Conservation (phyloP, 2,329 filamentous ascomycete genomes). For the Stylonectria norvegica region DNA sequence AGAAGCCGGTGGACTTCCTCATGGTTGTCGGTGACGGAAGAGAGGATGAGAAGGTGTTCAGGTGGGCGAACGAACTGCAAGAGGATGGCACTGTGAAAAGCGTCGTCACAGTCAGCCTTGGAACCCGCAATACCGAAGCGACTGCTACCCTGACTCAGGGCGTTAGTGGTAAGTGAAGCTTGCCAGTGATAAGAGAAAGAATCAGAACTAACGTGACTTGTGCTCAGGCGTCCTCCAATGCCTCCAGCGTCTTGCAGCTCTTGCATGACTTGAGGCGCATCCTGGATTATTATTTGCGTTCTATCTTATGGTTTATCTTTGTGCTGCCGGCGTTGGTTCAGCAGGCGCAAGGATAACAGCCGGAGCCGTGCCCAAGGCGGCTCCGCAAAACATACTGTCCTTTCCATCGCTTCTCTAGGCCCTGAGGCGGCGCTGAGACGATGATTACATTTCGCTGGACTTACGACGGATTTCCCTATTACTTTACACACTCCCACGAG, state of each 20-base stretch:
- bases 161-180: constrained; percentile 69
- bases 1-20: constrained; percentile 70
- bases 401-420: neutral
- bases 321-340: constrained; percentile 25
- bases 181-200: neutral
- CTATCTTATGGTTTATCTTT: constrained; percentile 22
- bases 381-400: neutral
- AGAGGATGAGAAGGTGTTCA: constrained; percentile 91
- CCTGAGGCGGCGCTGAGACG: constrained; percentile 1
- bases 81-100: constrained; percentile 58
- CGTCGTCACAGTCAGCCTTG: constrained; percentile 82
- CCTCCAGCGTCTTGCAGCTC: constrained; percentile 40
- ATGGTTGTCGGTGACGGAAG: constrained; percentile 87
- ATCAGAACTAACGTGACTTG: constrained; percentile 2
- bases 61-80: constrained; percentile 81
- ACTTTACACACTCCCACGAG: constrained; percentile 14
- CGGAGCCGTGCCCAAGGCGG: constrained; percentile 3
- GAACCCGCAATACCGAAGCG: constrained; percentile 84
- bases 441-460: constrained; percentile 5
- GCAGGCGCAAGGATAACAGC: constrained; percentile 19
- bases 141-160: constrained; percentile 83
- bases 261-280: constrained; percentile 17
- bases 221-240: constrained; percentile 40
- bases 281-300: constrained; percentile 15
- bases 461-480: constrained; percentile 8